Conservation (phyloP, 169 alveolate species). For the Cryptosporidium felis region DNA sequence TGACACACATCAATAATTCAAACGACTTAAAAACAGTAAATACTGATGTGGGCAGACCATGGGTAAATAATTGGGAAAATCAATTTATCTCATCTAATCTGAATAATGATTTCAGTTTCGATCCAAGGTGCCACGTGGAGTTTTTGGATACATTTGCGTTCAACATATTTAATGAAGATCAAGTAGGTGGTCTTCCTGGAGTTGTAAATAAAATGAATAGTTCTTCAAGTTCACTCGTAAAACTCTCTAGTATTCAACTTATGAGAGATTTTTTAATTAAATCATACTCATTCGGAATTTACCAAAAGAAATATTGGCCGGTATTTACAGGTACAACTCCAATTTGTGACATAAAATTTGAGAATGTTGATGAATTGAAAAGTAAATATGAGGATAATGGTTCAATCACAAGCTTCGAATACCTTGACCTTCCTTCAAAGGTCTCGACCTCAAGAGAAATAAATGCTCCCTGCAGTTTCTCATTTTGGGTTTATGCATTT, state of each 20-base stretch:
- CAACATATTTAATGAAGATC: not conserved
- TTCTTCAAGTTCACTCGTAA: not conserved
- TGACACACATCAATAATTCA: not conserved
- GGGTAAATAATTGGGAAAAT: slow-evolving; percentile 25
- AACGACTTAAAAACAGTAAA: not conserved
- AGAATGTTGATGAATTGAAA: not conserved
- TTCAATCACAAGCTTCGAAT: not conserved
- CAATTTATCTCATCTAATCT: not conserved
- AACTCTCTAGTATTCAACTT: slow-evolving; percentile 16
- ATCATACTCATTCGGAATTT: not conserved
- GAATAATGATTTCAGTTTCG: not conserved
- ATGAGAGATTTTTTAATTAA: slow-evolving; percentile 47
- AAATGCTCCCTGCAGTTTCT: slow-evolving; percentile 73
- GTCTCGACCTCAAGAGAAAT: slow-evolving; percentile 71
- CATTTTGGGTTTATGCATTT: slow-evolving; percentile 72
- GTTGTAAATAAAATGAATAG: no score
- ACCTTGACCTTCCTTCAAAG: not conserved
- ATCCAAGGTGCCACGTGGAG: not conserved
- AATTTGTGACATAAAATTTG: slow-evolving; percentile 50
- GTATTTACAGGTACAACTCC: slow-evolving; percentile 73
- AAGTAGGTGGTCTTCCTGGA: not conserved
- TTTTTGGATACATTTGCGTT: slow-evolving; percentile 2
- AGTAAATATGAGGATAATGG: not conserved
- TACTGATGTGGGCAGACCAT: not conserved
- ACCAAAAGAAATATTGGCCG: slow-evolving; percentile 72